phyloP scores from a whole-genome alignment of 345 rosid genomes.

The Cardiospermum halicacabum region DNA sequence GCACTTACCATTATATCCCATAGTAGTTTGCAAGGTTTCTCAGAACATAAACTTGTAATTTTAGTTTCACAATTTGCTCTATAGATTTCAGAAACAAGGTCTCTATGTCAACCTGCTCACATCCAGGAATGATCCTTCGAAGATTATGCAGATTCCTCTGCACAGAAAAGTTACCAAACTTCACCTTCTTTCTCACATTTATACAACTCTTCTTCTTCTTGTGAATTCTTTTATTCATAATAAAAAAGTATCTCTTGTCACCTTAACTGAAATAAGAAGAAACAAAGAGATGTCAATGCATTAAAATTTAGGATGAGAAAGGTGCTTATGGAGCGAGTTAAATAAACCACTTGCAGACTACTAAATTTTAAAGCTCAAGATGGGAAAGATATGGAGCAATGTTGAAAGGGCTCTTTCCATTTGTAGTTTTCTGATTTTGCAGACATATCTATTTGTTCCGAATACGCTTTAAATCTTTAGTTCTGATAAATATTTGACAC shows the following conservation, averaged over 20 bases:
- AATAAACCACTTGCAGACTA: background rate
- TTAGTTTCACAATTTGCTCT: constrained; percentile 36
- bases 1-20: constrained; percentile 20
- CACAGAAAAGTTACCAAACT: constrained; percentile 14
- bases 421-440: constrained; percentile 9
- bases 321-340: background rate
- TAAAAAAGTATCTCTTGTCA: constrained; percentile 10
- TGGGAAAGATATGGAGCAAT: constrained; percentile 31
- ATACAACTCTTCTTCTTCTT: constrained; percentile 15
- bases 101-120: constrained; percentile 37
- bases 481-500: background rate
- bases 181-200: constrained; percentile 27
- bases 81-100: constrained; percentile 45
- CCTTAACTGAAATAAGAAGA: background rate
- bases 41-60: constrained; percentile 39
- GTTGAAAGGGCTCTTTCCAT: constrained; percentile 8
- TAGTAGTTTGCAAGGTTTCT: constrained; percentile 29
- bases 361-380: constrained; percentile 16
- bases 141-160: constrained; percentile 34
- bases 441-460: background rate
- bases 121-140: constrained; percentile 38
- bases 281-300: background rate
- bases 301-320: background rate
- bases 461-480: background rate
- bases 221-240: constrained; percentile 15